These are phyloP conservation scores for Iberis amara DNA, from an alignment of 441 rosid genomes.

Conservation along the genomic window DNA sequence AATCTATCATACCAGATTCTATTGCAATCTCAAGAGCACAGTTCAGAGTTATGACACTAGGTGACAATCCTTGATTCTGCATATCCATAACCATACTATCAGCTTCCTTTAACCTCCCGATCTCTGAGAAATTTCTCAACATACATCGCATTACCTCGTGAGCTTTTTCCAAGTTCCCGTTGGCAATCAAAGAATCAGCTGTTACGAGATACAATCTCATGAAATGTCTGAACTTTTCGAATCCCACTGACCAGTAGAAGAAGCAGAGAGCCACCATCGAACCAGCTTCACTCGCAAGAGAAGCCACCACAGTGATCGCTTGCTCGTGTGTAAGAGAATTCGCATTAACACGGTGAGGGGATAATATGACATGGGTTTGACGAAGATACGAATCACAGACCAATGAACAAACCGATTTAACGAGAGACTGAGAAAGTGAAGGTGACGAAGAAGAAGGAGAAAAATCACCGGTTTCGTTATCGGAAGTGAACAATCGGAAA, in stretches of 20 bases:
- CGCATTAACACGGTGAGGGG: constrained; percentile 37
- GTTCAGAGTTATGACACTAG: constrained; percentile 40
- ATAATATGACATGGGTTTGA: constrained; percentile 30
- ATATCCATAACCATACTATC: constrained; percentile 69
- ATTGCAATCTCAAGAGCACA: constrained; percentile 39
- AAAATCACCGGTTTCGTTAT: constrained; percentile 6
- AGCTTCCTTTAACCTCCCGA: constrained; percentile 65
- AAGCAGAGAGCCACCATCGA: constrained; percentile 74
- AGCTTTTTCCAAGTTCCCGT: constrained; percentile 63
- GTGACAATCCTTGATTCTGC: constrained; percentile 58
- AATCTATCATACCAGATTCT: constrained; percentile 48
- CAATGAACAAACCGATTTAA: constrained; percentile 45
- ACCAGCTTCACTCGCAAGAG: constrained; percentile 68
- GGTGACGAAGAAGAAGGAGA: constrained; percentile 19
- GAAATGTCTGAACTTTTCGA: constrained; percentile 55
- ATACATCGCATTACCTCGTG: constrained; percentile 55
- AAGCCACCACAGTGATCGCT: constrained; percentile 63
- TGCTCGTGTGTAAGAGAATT: constrained; percentile 63
- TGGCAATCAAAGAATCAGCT: constrained; percentile 49
- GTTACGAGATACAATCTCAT: constrained; percentile 74
- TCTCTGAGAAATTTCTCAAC: constrained; percentile 62
- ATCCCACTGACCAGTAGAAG: constrained; percentile 64
- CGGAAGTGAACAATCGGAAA: constrained; percentile 25
- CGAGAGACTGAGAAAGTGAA: constrained; percentile 37
- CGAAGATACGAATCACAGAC: constrained; percentile 50